These are phyloP conservation scores for Brassica juncea DNA, from an alignment of 345 rosid genomes.

Conservation along the genomic window DNA sequence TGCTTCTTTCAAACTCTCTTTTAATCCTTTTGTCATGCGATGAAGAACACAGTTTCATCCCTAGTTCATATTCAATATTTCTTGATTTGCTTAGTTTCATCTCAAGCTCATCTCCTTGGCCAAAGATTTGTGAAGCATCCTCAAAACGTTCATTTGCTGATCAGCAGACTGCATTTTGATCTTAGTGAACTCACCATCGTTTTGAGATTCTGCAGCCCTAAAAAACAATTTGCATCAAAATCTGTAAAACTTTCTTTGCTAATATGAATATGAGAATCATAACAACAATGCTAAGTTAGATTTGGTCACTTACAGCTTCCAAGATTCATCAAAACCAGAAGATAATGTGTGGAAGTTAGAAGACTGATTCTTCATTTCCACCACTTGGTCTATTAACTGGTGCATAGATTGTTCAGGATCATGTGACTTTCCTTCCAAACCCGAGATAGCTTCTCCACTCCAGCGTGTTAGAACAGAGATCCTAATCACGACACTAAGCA, in stretches of 20 bases:
- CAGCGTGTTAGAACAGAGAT: constrained; percentile 44
- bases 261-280: too few relatives aligned
- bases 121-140: constrained; percentile 91
- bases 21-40: too few relatives aligned
- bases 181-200: constrained; percentile 50
- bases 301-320: too few relatives aligned
- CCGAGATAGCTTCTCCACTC: constrained; percentile 39
- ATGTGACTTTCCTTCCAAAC: constrained; percentile 58
- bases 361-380: too few relatives aligned
- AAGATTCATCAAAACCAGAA: too few relatives aligned
- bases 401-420: constrained; percentile 58
- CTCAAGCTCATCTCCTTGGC: constrained; percentile 91
- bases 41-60: constrained; percentile 44
- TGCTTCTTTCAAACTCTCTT: too few relatives aligned
- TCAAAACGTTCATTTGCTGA: constrained; percentile 71
- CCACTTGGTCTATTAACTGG: constrained; percentile 34
- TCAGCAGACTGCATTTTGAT: constrained; percentile 74
- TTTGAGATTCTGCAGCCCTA: constrained; percentile 48
- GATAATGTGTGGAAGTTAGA: too few relatives aligned
- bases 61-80: constrained; percentile 59
- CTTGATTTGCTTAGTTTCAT: constrained; percentile 71
- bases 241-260: not conserved
- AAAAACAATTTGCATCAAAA: constrained; percentile 14
- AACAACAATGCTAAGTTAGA: too few relatives aligned
- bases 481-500: constrained; percentile 36